phyloP scores from a whole-genome alignment of 1,139 yeast species.

The Hyphopichia wangnamkhiaoensis region DNA sequence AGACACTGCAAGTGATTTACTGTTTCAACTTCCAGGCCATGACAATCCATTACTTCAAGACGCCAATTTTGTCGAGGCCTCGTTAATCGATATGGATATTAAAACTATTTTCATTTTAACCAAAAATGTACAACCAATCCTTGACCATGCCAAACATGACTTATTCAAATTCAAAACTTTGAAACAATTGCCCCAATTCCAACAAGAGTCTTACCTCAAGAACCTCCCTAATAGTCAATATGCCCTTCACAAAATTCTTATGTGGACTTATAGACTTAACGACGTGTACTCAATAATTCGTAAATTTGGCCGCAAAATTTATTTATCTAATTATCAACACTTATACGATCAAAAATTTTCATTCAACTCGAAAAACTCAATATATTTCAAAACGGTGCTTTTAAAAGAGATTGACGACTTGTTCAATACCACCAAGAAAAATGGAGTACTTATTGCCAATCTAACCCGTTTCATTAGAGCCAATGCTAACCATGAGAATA shows the following conservation, averaged over 20 bases:
- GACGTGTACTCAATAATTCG: conserved; percentile 48
- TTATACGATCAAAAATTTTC: conserved; percentile 42
- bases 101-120: conserved; percentile 29
- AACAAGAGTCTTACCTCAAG: conserved; percentile 12
- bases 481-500: conserved; percentile 38
- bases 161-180: conserved; percentile 23
- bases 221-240: conserved; percentile 28
- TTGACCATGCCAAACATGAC: conserved; percentile 27
- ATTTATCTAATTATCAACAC: conserved; percentile 42
- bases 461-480: conserved; percentile 51
- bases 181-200: conserved; percentile 16
- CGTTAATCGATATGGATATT: conserved; percentile 46
- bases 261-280: conserved; percentile 45
- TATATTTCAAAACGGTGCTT: conserved; percentile 27
- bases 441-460: conserved; percentile 53
- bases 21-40: neutral
- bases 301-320: conserved; percentile 45
- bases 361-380: conserved; percentile 25
- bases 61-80: conserved; percentile 28
- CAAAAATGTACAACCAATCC: conserved; percentile 19
- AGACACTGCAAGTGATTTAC: too few relatives aligned
- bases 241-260: conserved; percentile 51
- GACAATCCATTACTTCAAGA: conserved; percentile 11
- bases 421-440: conserved; percentile 50
- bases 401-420: conserved; percentile 42